These are phyloP conservation scores for Cordyceps cateniannulata DNA, from an alignment of 2,329 filamentous ascomycete genomes.

Conservation along the genomic window DNA sequence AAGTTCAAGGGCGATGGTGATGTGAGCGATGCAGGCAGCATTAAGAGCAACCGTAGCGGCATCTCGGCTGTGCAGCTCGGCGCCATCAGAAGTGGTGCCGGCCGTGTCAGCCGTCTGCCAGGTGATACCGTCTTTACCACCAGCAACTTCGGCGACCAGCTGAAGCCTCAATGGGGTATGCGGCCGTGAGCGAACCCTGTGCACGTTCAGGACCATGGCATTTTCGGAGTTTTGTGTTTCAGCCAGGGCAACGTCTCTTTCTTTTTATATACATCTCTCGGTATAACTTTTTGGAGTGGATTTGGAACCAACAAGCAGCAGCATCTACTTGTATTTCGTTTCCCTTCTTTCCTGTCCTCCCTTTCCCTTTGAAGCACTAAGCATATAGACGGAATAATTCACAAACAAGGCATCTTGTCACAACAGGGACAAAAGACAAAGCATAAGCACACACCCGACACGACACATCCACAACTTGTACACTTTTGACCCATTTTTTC, in stretches of 20 bases:
- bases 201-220: not conserved
- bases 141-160: conserved; percentile 54
- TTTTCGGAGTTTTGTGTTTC: conserved; percentile 8
- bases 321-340: conserved; percentile 8
- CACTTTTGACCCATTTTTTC: conserved; percentile 6
- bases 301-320: conserved; percentile 1
- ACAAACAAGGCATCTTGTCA: conserved; percentile 6
- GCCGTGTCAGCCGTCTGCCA: conserved; percentile 79
- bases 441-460: not conserved
- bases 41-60: conserved; percentile 60
- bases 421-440: conserved; percentile 9
- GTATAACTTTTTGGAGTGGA: conserved; percentile 11
- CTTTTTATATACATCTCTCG: conserved; percentile 2
- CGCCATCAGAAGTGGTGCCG: conserved; percentile 74
- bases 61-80: conserved; percentile 64
- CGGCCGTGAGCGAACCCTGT: conserved; percentile 29
- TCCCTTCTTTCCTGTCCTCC: not conserved
- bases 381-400: conserved; percentile 13
- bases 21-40: conserved; percentile 61
- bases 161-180: conserved; percentile 56
- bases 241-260: conserved; percentile 10
- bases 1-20: conserved; percentile 59
- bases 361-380: not conserved
- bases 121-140: conserved; percentile 74
- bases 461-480: conserved; percentile 1